A percentile compares a stretch with the other conserved stretches of the same genome.
Evolutionary conservation across 169 alveolate genomes (phyloP).

Genomic region (Plasmodium reichenowi): DNA sequence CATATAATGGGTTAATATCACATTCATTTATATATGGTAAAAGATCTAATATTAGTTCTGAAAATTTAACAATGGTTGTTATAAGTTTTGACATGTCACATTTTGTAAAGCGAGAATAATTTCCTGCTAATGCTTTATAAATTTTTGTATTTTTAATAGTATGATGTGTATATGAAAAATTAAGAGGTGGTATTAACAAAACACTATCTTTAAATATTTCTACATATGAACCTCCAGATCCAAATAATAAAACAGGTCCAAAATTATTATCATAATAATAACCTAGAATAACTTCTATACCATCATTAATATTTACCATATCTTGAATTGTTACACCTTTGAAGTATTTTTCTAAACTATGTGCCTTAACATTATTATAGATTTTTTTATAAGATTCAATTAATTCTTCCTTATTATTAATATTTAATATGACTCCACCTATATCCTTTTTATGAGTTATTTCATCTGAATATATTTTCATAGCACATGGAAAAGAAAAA

Average conservation of each 20-base stretch:
- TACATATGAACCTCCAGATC: constrained; percentile 88
- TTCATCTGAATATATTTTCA: constrained; percentile 80
- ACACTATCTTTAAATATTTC: constrained; percentile 83
- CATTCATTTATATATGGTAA: constrained; percentile 74
- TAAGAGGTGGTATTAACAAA: constrained; percentile 76
- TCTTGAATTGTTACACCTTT: constrained; percentile 84
- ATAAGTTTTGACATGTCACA: constrained; percentile 57
- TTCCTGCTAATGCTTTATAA: constrained; percentile 56
- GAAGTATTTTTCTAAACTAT: constrained; percentile 79
- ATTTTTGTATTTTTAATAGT: constrained; percentile 72
- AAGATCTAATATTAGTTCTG: constrained; percentile 47
- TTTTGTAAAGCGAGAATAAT: constrained; percentile 58
- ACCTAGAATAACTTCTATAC: constrained; percentile 80
- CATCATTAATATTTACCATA: constrained; percentile 74
- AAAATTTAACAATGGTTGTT: constrained; percentile 56
- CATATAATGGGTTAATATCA: constrained; percentile 76
- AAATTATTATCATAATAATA: constrained; percentile 78
- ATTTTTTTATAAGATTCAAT: constrained; percentile 64
- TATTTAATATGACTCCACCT: constrained; percentile 81
- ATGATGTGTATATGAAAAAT: constrained; percentile 53
- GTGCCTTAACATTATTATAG: constrained; percentile 36
- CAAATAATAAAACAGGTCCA: constrained; percentile 87
- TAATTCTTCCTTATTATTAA: constrained; percentile 75
- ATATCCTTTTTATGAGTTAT: constrained; percentile 84
- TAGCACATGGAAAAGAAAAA: constrained; percentile 77